Evolutionary conservation across 2,329 filamentous ascomycete species (phyloP), one percentile per base, ranked within the genome.

Genomic region (Pseudocercospora ulei): DNA sequence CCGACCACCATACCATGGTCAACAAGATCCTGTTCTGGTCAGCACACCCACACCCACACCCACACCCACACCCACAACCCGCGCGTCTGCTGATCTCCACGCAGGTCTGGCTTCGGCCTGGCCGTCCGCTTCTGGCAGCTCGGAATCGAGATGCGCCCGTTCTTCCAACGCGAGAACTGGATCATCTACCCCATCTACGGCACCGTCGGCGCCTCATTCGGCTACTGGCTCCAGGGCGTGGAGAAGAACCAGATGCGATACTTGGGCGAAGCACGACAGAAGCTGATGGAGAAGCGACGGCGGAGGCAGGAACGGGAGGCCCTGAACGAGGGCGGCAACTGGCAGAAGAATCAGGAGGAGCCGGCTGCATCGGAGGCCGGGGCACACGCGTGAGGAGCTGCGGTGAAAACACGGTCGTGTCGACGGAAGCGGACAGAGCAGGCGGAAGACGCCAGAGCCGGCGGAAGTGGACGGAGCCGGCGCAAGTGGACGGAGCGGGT

Each of bases 111-210:
- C 18, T 33, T 33, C 18, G 30, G 90, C 71, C 68, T 95, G 57
- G 86, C 82, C 60, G 81, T 87, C 60, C 83, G 88, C 56, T 75
- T 90, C 65, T 95, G 87, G 84, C 90, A 96, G 67, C 80, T 98
- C 62, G 90, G 88, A 59, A 90, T 98, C 63, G 86, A 98, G 70
- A 94, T 93, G 86, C 85, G 87, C 48, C 90, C 88, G 36, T 80
- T 95, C 65, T 84, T 96, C 73, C 79, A 81, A 67, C 76, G 73
- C 58, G 72, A 80, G 61, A 82, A 81, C 39, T 76, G 94, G 57
- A 92, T 85, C 82, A 85, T 78, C 35, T 98, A 94, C 69, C 90
- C 90, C 39, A 67, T 88, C 54, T 98, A 90, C 66, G 87, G 79
- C 43, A 75, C 75, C 53, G 76, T 85, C 48, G 87, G 87, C 55